A percentile compares a stretch with the other conserved stretches of the same genome.
Conservation (phyloP, 495 filamentous ascomycete species). For the Penicillium fimorum region DNA sequence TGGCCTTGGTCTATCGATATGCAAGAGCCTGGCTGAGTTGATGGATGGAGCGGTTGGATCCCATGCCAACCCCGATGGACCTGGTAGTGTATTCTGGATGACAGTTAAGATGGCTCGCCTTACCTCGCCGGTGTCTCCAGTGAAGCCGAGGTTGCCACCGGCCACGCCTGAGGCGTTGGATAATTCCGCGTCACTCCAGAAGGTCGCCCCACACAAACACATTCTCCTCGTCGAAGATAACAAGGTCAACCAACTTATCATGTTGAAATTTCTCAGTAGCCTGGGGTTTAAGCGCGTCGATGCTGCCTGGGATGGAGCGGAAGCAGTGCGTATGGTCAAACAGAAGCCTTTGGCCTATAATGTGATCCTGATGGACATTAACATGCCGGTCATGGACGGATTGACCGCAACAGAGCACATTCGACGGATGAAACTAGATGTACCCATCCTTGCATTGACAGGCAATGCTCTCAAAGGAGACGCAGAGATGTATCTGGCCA, state of each 20-base stretch:
- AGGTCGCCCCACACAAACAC: constrained; percentile 44
- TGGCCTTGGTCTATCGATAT: constrained; percentile 77
- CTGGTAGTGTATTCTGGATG: constrained; percentile 62
- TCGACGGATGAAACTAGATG: constrained; percentile 47
- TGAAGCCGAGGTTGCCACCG: background rate
- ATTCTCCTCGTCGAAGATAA: constrained; percentile 61
- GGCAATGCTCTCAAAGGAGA: constrained; percentile 64
- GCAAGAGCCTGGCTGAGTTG: constrained; percentile 73
- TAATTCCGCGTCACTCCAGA: constrained; percentile 21
- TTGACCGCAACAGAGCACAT: constrained; percentile 62
- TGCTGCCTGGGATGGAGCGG: constrained; percentile 53
- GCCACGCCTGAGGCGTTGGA: constrained; percentile 7
- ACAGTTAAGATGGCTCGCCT: constrained; percentile 51
- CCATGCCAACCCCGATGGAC: constrained; percentile 49
- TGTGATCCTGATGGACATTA: constrained; percentile 61
- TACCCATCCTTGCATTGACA: constrained; percentile 64
- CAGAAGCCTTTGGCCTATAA: constrained; percentile 52
- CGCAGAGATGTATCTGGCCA: constrained; percentile 53
- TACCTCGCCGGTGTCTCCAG: background rate
- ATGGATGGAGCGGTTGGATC: constrained; percentile 77
- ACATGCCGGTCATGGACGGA: constrained; percentile 73
- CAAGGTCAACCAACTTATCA: constrained; percentile 62
- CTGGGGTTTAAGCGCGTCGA: constrained; percentile 55
- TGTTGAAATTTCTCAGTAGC: constrained; percentile 55
- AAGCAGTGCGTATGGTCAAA: constrained; percentile 54